Percentiles rank a stretch among this genome's conserved stretches.
These are phyloP conservation scores for Amanita pallidorosea DNA, from an alignment of 768 basidiomycete genomes.

Conservation along the genomic window DNA sequence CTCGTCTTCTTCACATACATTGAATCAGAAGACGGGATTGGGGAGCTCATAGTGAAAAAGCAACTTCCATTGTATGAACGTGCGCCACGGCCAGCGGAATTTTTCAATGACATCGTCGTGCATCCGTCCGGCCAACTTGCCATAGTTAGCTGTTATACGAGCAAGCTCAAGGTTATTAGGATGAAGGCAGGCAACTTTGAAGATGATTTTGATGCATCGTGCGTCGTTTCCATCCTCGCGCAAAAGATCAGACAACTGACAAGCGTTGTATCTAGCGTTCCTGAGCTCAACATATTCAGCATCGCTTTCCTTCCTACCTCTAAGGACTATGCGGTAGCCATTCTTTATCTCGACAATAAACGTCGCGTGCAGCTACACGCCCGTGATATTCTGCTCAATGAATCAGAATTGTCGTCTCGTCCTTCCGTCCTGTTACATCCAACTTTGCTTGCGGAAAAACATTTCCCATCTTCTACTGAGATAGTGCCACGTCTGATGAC, in stretches of 20 bases:
- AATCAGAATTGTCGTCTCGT: constrained; percentile 38
- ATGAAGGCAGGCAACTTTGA: constrained; percentile 44
- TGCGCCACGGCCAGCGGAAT: constrained; percentile 53
- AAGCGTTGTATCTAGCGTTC: constrained; percentile 29
- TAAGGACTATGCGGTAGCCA: constrained; percentile 42
- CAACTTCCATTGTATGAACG: constrained; percentile 46
- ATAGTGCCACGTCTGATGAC: constrained; percentile 29
- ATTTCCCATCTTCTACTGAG: constrained; percentile 32
- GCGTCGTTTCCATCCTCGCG: constrained; percentile 17
- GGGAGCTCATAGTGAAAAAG: constrained; percentile 29
- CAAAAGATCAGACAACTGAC: not conserved
- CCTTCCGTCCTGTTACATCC: constrained; percentile 40
- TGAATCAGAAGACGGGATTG: constrained; percentile 20
- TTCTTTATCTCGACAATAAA: constrained; percentile 57
- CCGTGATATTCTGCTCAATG: constrained; percentile 39
- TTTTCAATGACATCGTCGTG: constrained; percentile 59
- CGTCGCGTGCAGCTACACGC: constrained; percentile 52
- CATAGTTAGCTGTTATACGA: constrained; percentile 55
- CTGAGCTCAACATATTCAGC: constrained; percentile 59
- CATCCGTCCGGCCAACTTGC: constrained; percentile 51
- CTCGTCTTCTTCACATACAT: constrained; percentile 52
- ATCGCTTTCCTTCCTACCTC: constrained; percentile 47
- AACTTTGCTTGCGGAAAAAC: constrained; percentile 39
- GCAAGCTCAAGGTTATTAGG: constrained; percentile 55
- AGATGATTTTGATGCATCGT: constrained; percentile 58